A percentile compares a stretch with the other conserved stretches of the same genome.
Conservation (phyloP, 2,329 filamentous ascomycete genomes). For the Claviceps sp. region DNA sequence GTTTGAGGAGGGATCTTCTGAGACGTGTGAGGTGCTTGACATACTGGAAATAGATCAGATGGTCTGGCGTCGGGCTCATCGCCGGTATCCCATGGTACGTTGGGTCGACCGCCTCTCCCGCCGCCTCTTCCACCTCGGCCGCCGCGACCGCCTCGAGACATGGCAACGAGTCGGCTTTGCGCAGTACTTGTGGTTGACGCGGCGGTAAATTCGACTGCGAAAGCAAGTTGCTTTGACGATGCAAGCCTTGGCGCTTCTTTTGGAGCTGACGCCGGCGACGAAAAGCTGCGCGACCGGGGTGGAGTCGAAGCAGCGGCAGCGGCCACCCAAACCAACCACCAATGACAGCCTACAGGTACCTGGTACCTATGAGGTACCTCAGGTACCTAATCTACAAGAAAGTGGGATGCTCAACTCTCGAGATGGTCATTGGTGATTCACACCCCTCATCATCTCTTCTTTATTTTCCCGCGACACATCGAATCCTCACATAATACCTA, state of each 20-base stretch:
- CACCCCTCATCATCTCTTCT: not conserved
- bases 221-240: not conserved
- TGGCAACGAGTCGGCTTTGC: conserved; percentile 11
- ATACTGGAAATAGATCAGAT: conserved; percentile 45
- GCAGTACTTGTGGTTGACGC: not conserved
- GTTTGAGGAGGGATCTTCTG: not conserved
- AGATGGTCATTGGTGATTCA: not conserved
- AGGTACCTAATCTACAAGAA: too few species aligned
- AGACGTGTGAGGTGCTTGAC: conserved; percentile 8
- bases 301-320: not conserved
- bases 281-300: not conserved
- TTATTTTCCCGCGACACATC: not conserved
- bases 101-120: conserved; percentile 30
- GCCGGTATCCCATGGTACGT: conserved; percentile 37
- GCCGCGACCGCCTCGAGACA: conserved; percentile 42
- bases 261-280: not conserved
- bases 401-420: not conserved
- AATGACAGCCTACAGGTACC: too few species aligned
- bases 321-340: too few species aligned
- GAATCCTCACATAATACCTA: not conserved
- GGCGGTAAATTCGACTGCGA: not conserved
- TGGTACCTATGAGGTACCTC: too few species aligned
- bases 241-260: not conserved
- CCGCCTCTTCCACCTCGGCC: conserved; percentile 36
- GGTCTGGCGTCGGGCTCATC: conserved; percentile 44